phyloP scores from a whole-genome alignment of 352 stramenopile species.

The Blastocystis sp. region DNA sequence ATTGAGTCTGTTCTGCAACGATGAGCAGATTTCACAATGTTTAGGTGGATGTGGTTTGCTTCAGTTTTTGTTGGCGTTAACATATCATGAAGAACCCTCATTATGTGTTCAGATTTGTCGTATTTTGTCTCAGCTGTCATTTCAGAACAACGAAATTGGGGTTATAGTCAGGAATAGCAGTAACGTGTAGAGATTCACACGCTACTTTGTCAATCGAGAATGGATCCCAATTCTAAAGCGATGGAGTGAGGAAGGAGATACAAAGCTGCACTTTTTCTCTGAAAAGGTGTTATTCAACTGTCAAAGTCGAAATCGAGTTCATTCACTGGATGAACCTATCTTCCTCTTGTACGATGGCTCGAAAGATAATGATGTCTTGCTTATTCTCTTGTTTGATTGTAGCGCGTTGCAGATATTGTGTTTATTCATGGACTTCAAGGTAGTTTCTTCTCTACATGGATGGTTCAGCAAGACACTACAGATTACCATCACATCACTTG shows the following conservation, averaged over 20 bases:
- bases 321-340: constrained; percentile 16
- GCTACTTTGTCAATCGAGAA: neutral
- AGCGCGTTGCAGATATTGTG: constrained; percentile 70
- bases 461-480: constrained; percentile 69
- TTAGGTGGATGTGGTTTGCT: neutral
- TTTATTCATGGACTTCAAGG: constrained; percentile 76
- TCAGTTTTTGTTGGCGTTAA: neutral
- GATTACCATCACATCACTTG: constrained; percentile 64
- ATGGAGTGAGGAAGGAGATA: neutral
- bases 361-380: neutral
- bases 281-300: constrained; percentile 39
- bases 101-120: constrained; percentile 21
- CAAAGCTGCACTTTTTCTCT: constrained; percentile 39
- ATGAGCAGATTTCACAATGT: constrained; percentile 9
- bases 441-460: constrained; percentile 75
- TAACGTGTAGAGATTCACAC: neutral
- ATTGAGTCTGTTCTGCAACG: neutral
- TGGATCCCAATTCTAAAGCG: neutral
- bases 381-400: neutral
- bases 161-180: neutral
- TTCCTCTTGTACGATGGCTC: constrained; percentile 27
- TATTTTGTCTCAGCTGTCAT: neutral
- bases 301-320: neutral
- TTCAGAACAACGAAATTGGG: neutral
- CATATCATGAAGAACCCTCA: constrained; percentile 9